phyloP scores from a whole-genome alignment of 441 rosid species.

The Theobroma grandiflorum region DNA sequence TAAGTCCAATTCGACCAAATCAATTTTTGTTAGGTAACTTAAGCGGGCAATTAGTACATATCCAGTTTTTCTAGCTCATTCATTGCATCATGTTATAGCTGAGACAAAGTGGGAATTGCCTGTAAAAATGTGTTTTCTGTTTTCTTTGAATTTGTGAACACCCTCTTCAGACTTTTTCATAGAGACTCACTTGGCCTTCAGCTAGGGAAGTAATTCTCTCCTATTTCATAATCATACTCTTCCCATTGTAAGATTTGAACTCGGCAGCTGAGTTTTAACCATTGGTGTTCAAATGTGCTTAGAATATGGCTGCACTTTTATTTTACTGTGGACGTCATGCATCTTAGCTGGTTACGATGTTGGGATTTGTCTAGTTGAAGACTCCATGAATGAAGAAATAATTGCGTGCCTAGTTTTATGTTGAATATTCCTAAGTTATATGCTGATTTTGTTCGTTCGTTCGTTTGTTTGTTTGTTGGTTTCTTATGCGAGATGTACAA shows the following conservation, averaged over 20 bases:
- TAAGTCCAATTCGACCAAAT: neutral
- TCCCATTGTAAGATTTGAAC: neutral
- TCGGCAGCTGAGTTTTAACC: neutral
- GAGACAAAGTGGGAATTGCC: neutral
- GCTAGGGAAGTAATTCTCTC: neutral
- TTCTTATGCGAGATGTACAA: neutral
- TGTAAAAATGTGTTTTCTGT: neutral
- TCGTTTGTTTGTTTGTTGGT: neutral
- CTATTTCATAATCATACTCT: neutral
- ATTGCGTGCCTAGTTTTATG: neutral
- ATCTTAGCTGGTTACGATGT: neutral
- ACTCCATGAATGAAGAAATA: neutral
- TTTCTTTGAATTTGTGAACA: neutral
- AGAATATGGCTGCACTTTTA: neutral
- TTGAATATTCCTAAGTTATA: neutral
- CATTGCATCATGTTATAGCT: neutral
- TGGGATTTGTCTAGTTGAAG: neutral
- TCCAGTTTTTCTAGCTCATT: neutral
- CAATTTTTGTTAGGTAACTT: neutral
- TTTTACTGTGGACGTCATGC: neutral
- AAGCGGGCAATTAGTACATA: neutral
- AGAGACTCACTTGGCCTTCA: slow-evolving; percentile 16
- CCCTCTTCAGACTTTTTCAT: neutral
- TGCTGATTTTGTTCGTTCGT: neutral
- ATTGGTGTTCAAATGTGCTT: neutral